Base-by-base conservation (phyloP, 2,329 filamentous ascomycete genomes). In the Fusarium sp. region DNA sequence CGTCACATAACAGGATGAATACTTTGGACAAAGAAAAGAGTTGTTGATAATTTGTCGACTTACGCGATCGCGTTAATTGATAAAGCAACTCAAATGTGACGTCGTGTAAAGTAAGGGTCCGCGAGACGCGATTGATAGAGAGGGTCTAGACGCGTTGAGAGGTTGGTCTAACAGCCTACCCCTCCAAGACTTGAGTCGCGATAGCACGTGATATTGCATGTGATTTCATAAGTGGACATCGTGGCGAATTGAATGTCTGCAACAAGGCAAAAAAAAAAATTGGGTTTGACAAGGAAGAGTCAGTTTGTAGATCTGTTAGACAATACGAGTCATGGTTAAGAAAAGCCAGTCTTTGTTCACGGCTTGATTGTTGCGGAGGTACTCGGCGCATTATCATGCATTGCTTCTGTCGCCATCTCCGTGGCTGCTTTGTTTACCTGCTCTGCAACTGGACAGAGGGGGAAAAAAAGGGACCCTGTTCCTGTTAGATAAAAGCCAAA, bases 191-290 rank as follows among this genome's bases (percentile, higher is more conserved):
- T 6, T 21, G n/a, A 40, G 47, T 68, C 75, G 62, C 74, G 75
- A 53, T 9, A n/a, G 26, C 75, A 76, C 75, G 75, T 76, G 75
- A 57, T 3, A 0, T 0, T 11, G 6, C 69, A 75, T 65, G 72
- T 75, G 74, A 73, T 47, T 31, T 4, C 33, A 42, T 19, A 13
- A 39, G 51, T 26, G 31, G 28, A 31, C 33, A 24, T 49, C 22
- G 62, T 67, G 64, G 57, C 56, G 26, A 57, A 33, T 49, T 21
- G 34, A 13, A 58, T 42, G 22, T 17, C 21, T 26, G 31, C 10
- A 11, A 14, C 8, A 33, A 54, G 40, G 40, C 40, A 58, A 58
- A 46, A 34, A 50, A 31, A 34, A 34, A 50, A 31, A 34, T 44
- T 61, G n/a, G 44, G 45, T 24, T 33, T 26, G 19, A 36, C n/a